phyloP scores from a whole-genome alignment of 345 rosid species.

The Brassica rapa region DNA sequence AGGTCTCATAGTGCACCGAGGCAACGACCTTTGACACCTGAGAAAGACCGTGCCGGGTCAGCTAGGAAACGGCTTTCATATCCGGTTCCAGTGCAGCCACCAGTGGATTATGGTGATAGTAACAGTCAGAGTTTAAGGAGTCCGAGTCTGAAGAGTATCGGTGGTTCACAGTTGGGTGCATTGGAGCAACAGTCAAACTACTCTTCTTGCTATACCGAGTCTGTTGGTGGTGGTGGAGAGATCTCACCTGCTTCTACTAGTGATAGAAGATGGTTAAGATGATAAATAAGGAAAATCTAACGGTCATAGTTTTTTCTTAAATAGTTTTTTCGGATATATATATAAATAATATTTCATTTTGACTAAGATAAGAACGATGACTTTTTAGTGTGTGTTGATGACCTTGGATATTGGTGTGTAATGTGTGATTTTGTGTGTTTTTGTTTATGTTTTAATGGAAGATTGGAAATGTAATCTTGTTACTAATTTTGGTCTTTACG shows the following conservation, averaged over 20 bases:
- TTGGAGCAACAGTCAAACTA: constrained; percentile 72
- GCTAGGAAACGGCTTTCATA: constrained; percentile 65
- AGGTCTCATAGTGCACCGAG: constrained; percentile 81
- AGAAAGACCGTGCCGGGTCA: constrained; percentile 59
- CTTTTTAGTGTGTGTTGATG: constrained; percentile 19
- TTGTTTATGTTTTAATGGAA: constrained; percentile 3
- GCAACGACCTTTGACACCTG: constrained; percentile 72
- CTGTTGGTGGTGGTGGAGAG: constrained; percentile 58
- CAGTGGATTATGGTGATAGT: constrained; percentile 23
- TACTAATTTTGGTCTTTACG: neutral
- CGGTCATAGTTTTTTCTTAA: constrained; percentile 12
- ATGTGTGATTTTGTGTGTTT: neutral
- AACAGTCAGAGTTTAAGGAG: constrained; percentile 51
- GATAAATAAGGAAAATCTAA: constrained; percentile 37
- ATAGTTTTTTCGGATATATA: neutral
- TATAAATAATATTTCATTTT: neutral
- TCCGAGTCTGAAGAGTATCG: constrained; percentile 67
- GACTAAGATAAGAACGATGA: constrained; percentile 6
- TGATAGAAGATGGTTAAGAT: constrained; percentile 68
- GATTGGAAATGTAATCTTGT: constrained; percentile 11
- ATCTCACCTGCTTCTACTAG: constrained; percentile 73
- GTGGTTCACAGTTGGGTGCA: constrained; percentile 57
- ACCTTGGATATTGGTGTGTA: constrained; percentile 22
- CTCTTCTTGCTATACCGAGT: constrained; percentile 77
- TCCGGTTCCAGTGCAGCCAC: constrained; percentile 51